phyloP scores from a whole-genome alignment of 495 filamentous ascomycete species.

The Lichenothelia convexa region DNA sequence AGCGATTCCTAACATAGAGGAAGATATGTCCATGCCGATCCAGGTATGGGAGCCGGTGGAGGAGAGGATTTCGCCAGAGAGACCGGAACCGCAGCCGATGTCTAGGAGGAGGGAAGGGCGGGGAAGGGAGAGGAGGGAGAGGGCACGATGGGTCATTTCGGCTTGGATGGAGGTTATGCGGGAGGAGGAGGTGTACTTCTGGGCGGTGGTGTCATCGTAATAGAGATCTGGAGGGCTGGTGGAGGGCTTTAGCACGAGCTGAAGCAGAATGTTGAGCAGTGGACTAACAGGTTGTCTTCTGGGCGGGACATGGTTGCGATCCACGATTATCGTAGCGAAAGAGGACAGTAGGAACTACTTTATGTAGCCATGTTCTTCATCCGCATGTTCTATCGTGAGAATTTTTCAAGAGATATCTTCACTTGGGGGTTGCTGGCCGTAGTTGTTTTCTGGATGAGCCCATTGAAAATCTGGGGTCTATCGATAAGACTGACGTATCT shows the following conservation, averaged over 20 bases:
- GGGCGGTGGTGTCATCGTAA: conserved; percentile 87
- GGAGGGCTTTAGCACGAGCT: conserved; percentile 1
- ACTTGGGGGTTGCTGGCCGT: too few relatives aligned
- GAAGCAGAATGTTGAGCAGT: conserved; percentile 1
- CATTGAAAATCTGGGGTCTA: too few relatives aligned
- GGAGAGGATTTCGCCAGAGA: conserved; percentile 84
- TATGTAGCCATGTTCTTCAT: too few relatives aligned
- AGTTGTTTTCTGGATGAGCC: too few relatives aligned
- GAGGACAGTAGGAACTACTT: too few relatives aligned
- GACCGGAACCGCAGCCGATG: conserved; percentile 84
- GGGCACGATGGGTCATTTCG: conserved; percentile 80
- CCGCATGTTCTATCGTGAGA: too few relatives aligned
- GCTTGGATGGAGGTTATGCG: conserved; percentile 91
- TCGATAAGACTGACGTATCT: too few relatives aligned
- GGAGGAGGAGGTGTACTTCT: conserved; percentile 93
- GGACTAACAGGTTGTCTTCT: conserved; percentile 69
- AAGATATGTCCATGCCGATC: conserved; percentile 90
- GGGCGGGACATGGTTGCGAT: conserved; percentile 69
- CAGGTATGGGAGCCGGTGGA: conserved; percentile 68
- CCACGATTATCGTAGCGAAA: too few relatives aligned
- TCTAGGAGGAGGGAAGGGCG: conserved; percentile 78
- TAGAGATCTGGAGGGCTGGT: conserved; percentile 82
- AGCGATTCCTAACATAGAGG: conserved; percentile 81
- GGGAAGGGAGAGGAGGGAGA: conserved; percentile 71
- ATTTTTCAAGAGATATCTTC: too few relatives aligned